Evolutionary conservation across 2,329 filamentous ascomycete genomes (phyloP).

Genomic region (Xylariaceae sp.): DNA sequence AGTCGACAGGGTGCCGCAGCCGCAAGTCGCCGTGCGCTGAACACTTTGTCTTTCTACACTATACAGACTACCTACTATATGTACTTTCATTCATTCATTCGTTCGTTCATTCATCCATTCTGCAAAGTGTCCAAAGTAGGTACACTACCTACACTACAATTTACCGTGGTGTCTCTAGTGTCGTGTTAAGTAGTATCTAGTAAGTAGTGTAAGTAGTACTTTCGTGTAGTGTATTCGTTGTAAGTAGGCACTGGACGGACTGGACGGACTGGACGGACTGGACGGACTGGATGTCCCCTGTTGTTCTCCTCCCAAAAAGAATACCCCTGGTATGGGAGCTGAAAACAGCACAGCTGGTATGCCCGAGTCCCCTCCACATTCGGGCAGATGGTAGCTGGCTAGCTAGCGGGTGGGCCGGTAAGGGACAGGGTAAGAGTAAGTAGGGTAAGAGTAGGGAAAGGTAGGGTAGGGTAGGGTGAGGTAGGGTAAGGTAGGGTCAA

Average conservation of each 20-base stretch:
- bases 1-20: not conserved
- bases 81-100: too few relatives aligned
- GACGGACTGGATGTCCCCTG: slow-evolving; percentile 5
- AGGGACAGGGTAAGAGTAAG: not conserved
- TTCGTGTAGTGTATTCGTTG: not conserved
- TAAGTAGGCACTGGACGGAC: not conserved
- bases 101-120: too few relatives aligned
- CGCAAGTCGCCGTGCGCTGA: not conserved
- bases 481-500: too few relatives aligned
- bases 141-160: too few relatives aligned
- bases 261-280: too few relatives aligned
- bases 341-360: slow-evolving; percentile 17
- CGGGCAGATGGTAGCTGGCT: slow-evolving; percentile 8
- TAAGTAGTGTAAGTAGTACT: not conserved
- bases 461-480: too few relatives aligned
- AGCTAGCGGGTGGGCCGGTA: slow-evolving; percentile 16
- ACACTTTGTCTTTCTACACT: not conserved
- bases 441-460: too few relatives aligned
- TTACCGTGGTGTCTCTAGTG: not conserved
- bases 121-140: too few relatives aligned
- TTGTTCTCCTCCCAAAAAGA: slow-evolving; percentile 14
- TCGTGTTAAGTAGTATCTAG: not conserved
- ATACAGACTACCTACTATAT: too few relatives aligned
- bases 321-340: slow-evolving; percentile 17
- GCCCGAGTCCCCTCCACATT: slow-evolving; percentile 11